phyloP scores from a whole-genome alignment of 2,329 filamentous ascomycete genomes.

The Passalora sequoiae region DNA sequence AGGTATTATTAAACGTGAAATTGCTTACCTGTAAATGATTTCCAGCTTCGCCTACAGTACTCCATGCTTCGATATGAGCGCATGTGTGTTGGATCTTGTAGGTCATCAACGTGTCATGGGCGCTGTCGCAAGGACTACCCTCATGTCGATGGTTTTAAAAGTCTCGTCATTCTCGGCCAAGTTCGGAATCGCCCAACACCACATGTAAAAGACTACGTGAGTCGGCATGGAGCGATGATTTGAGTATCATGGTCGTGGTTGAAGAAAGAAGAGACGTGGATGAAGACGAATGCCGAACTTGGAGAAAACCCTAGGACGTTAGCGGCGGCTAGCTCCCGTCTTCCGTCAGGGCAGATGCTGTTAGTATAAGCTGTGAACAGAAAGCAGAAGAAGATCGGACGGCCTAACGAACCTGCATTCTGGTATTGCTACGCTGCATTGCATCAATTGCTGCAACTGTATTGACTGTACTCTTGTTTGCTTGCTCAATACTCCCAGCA shows the following conservation, averaged over 20 bases:
- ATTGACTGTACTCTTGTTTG: background rate
- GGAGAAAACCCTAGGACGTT: too few relatives aligned
- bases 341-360: background rate
- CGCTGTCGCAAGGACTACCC: slow-evolving; percentile 52
- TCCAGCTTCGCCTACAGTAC: too few relatives aligned
- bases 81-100: slow-evolving; percentile 55
- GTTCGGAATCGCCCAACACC: slow-evolving; percentile 62
- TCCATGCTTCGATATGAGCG: background rate
- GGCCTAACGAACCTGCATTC: too few relatives aligned
- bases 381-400: background rate
- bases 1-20: background rate
- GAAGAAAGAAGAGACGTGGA: slow-evolving; percentile 26
- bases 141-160: slow-evolving; percentile 82
- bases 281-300: too few relatives aligned
- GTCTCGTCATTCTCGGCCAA: slow-evolving; percentile 67
- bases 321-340: background rate
- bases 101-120: slow-evolving; percentile 66
- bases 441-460: slow-evolving; percentile 1
- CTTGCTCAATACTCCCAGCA: background rate
- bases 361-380: background rate
- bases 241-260: slow-evolving; percentile 64
- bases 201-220: slow-evolving; percentile 30
- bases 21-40: slow-evolving; percentile 13
- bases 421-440: too few relatives aligned
- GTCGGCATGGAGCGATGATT: slow-evolving; percentile 62